Base-by-base conservation (phyloP, 352 stramenopile species). In the Phytophthora sansomeana region DNA sequence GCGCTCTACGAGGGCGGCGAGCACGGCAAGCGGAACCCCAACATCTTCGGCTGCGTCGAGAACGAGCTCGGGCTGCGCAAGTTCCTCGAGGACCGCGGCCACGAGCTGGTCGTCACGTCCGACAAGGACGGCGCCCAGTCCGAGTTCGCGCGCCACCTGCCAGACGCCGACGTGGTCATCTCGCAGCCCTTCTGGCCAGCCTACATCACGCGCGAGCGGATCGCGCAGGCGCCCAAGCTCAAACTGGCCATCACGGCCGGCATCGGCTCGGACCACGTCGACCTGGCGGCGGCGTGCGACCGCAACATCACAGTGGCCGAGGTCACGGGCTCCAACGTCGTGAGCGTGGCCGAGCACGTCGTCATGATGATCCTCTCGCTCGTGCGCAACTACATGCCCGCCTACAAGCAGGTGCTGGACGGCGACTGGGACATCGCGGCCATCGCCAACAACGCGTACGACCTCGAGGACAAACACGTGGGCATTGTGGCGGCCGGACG, bases 141-240 rank as follows among this genome's bases (percentile, higher is more conserved):
- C 39, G 65, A 72, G 66, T 83, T 83, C 59, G 72, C 65, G n/a
- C 56, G 59, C 19, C 14, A 83, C 48, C 48, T 83, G 54, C 67
- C 58, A 52, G 65, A 78, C 35, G 72, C 75, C 30, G 72, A 83
- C 51, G 66, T 81, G 51, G 72, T 81, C 58, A 81, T 83, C 68
- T 81, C 75, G 42, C 72, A 80, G 64, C 75, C 75, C n/a, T 83
- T 83, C 62, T 81, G 70, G 69, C 75, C 75, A 3, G 75, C 75
- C n/a, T 83, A 83, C 72, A 73, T 83, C 38, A 81, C 75, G 2
- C 58, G 59, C 26, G 75, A 81, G 28, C 69, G 75, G 33, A 74
- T 81, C 49, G 72, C 63, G n/a, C 76, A 63, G 43, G 75, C 75
- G 9, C 74, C 74, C 28, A 80, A 81, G 68, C 63, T 83, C 24